phyloP scores from a whole-genome alignment of 2,329 filamentous ascomycete genomes.

The Colletotrichum camelliae region DNA sequence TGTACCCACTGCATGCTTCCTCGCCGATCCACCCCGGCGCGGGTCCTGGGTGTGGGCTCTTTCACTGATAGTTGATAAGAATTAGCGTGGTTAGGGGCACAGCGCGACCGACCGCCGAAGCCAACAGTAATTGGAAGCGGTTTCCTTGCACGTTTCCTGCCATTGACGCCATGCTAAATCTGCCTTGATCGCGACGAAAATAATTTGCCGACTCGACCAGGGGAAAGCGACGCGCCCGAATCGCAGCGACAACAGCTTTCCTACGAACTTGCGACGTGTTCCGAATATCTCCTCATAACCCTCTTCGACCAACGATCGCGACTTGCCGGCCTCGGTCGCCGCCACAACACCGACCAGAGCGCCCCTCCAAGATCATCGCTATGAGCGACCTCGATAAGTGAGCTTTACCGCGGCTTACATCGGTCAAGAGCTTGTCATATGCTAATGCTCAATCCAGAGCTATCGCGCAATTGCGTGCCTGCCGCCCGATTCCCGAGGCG shows the following conservation, averaged over 20 bases:
- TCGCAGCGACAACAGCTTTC: background rate
- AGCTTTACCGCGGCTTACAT: conserved; percentile 22
- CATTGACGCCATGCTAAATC: conserved; percentile 17
- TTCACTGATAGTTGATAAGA: conserved; percentile 3
- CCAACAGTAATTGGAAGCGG: background rate
- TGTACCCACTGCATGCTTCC: background rate
- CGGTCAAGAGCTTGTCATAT: background rate
- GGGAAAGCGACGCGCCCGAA: background rate
- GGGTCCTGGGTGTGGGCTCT: background rate
- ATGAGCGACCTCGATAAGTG: conserved; percentile 98
- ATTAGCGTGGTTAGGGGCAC: conserved; percentile 3
- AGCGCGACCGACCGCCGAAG: background rate
- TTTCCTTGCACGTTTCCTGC: conserved; percentile 8
- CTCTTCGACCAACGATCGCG: background rate
- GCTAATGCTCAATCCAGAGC: conserved; percentile 62
- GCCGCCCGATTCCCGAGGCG: conserved; percentile 91
- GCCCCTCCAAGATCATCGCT: conserved; percentile 23
- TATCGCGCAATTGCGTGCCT: conserved; percentile 93
- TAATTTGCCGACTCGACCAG: background rate
- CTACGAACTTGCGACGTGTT: background rate
- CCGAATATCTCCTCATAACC: background rate
- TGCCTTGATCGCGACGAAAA: conserved; percentile 10
- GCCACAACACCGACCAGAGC: conserved; percentile 1
- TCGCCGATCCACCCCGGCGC: conserved; percentile 10
- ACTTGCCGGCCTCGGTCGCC: background rate